These are phyloP conservation scores for Hygrocybe coccinea DNA, from an alignment of 768 basidiomycete species.

Conservation along the genomic window DNA sequence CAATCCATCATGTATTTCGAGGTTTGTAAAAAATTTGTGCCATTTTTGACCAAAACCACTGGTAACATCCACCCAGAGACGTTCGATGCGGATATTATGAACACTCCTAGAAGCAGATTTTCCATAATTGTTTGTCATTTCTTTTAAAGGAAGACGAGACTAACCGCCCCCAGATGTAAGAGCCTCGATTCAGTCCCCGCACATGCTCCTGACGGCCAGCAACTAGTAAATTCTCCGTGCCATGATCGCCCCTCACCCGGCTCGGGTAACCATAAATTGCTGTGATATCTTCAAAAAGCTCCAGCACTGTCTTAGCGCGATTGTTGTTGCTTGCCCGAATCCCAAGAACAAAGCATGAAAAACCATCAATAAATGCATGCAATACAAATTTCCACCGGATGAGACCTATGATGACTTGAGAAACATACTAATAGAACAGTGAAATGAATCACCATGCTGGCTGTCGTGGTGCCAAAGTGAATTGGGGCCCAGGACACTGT, in stretches of 20 bases:
- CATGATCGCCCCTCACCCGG: conserved; percentile 29
- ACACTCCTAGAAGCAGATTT: too few species aligned
- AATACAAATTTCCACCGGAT: conserved; percentile 36
- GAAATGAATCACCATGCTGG: too few species aligned
- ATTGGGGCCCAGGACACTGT: too few species aligned
- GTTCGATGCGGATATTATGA: conserved; percentile 38
- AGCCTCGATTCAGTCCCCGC: conserved; percentile 22
- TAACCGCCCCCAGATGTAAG: conserved; percentile 38
- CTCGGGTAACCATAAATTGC: conserved; percentile 24
- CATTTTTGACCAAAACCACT: conserved; percentile 33
- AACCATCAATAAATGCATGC: conserved; percentile 43
- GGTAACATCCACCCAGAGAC: conserved; percentile 38
- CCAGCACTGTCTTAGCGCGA: conserved; percentile 33
- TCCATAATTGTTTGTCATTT: neutral
- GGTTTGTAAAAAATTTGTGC: conserved; percentile 33
- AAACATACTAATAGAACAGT: too few species aligned
- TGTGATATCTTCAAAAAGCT: conserved; percentile 25
- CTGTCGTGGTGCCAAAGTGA: too few species aligned
- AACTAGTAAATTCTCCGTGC: conserved; percentile 31
- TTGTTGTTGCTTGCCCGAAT: conserved; percentile 41
- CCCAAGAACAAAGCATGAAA: conserved; percentile 32
- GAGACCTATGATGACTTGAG: conserved; percentile 30
- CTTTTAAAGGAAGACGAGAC: neutral
- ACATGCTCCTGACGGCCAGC: conserved; percentile 27
- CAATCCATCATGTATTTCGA: conserved; percentile 29